Evolutionary conservation across 164 flowering plant species (phyloP), one percentile per base, ranked within the genome.

Genomic region (Magnolia kwangsiensis): DNA sequence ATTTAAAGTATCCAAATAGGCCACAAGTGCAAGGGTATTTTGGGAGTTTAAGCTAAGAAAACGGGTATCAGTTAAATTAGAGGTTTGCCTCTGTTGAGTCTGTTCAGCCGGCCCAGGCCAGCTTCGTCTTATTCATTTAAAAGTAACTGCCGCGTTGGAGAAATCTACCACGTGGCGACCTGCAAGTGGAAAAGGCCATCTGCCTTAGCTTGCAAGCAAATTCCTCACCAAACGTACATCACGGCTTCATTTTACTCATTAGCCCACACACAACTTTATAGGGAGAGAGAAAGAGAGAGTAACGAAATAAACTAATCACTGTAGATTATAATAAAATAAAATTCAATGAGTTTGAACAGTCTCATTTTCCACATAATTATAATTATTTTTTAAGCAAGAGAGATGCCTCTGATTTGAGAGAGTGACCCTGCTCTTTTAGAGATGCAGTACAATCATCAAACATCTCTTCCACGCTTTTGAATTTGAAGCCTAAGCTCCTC

Each of bases 371-470:
- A 21, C 21, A 6, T 18, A 18, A 8, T 18, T 4, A 61, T 1
- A n/a, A 0, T 0, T 4, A 19, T 1, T 63, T 0, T 0, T n/a
- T 66, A 1, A 11, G 14, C 4, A 23, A 11, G 45, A 11, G 45
- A 66, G 31, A 66, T 66, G 69, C 37, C 27, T 11, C 13, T 6
- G 45, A 27, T 21, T 67, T 23, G 72, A 37, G 19, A n/a, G 14
- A 58, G 55, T 90, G 83, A 72, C 97, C 96, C 80, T 90, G 90
- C 69, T 87, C 82, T 71, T 78, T 78, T 0, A 96, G 84, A 19
- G 92, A 91, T 21, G 86, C 83, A 79, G 92, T 72, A 77, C 95
- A 89, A 69, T 92, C 99, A 78, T 90, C 94, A 75, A 96, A 96
- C 97, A 94, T 92, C 72, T 94, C 94, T 75, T 87, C 84, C 1